Percentiles rank a stretch among this genome's conserved stretches.
These are phyloP conservation scores for Beauveria australis DNA, from an alignment of 2,329 filamentous ascomycete species.

Conservation along the genomic window DNA sequence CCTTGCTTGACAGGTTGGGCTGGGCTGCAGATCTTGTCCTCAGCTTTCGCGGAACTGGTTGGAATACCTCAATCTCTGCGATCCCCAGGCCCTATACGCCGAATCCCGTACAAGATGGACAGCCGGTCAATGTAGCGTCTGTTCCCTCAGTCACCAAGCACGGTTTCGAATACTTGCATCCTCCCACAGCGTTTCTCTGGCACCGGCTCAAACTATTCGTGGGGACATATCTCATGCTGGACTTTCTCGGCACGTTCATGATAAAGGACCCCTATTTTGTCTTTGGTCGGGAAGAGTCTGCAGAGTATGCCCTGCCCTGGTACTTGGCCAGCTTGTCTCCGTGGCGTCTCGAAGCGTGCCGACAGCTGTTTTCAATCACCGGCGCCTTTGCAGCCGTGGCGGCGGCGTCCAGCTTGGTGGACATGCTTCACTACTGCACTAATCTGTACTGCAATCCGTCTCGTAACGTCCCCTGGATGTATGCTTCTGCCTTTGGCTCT, in stretches of 20 bases:
- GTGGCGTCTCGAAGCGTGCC: constrained; percentile 43
- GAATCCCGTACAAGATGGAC: constrained; percentile 21
- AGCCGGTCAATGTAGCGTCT: constrained; percentile 31
- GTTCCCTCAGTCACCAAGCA: constrained; percentile 34
- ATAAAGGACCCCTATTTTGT: constrained; percentile 74
- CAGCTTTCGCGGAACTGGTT: constrained; percentile 48
- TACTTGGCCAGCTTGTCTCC: constrained; percentile 34
- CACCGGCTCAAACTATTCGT: constrained; percentile 38
- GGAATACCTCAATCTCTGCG: constrained; percentile 47
- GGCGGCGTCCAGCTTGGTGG: constrained; percentile 50
- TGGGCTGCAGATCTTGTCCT: constrained; percentile 50
- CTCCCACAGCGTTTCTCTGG: constrained; percentile 36
- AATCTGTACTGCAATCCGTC: constrained; percentile 44
- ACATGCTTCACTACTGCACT: constrained; percentile 46
- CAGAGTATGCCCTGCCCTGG: constrained; percentile 30
- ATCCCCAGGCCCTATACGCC: constrained; percentile 40
- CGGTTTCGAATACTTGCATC: constrained; percentile 38
- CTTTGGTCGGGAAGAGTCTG: constrained; percentile 34
- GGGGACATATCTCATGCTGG: constrained; percentile 57
- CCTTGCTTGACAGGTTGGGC: constrained; percentile 40
- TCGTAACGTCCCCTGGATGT: constrained; percentile 42
- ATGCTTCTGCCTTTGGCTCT: constrained; percentile 48
- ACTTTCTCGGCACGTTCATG: constrained; percentile 60
- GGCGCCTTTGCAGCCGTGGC: constrained; percentile 54
- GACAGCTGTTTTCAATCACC: constrained; percentile 45